Conservation (phyloP, 345 rosid species). For the Rhodamnia rubescens region DNA sequence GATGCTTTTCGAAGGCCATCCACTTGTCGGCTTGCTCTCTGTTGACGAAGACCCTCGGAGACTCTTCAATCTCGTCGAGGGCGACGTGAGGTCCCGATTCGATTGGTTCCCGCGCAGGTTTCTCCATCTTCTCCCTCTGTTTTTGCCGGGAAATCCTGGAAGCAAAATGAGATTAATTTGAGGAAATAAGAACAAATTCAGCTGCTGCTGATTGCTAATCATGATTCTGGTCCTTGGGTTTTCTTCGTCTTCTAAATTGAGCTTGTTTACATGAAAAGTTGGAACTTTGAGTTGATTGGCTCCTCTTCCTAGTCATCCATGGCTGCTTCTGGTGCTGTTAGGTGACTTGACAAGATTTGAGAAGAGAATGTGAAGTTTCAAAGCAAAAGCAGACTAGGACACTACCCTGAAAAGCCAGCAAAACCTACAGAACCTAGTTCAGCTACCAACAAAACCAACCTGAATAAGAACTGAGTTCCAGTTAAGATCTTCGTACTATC, state of each 20-base stretch:
- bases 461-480: background rate
- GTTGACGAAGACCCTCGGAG: slow-evolving; percentile 3
- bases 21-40: slow-evolving; percentile 30
- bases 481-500: background rate
- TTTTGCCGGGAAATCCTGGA: background rate
- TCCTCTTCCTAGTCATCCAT: background rate
- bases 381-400: background rate
- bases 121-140: background rate
- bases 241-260: background rate
- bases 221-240: background rate
- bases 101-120: background rate
- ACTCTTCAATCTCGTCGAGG: background rate
- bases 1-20: slow-evolving; percentile 51
- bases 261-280: background rate
- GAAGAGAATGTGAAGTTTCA: background rate
- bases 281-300: background rate
- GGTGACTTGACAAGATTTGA: background rate
- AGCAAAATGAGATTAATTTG: background rate
- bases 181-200: background rate
- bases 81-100: background rate
- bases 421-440: background rate
- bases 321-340: background rate
- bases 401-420: background rate
- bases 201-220: background rate
- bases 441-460: background rate